Base-by-base conservation (phyloP, 2,329 filamentous ascomycete genomes). In the Apiospora malaysiana region DNA sequence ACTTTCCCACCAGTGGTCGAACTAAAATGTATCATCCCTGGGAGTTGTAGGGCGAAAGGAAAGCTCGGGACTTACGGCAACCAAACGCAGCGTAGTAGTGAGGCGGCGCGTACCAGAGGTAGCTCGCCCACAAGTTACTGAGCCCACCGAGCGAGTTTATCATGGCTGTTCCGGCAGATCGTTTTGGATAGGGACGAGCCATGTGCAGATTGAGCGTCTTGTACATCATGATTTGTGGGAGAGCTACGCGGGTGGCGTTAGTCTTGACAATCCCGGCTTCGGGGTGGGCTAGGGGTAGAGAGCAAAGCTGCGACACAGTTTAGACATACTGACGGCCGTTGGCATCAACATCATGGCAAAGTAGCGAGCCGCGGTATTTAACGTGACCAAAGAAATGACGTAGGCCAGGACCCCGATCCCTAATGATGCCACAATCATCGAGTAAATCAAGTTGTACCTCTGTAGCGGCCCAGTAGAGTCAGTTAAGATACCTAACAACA, bases 281-380 rank as follows among this genome's bases (percentile, higher is more conserved):
- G 40, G 40, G 40, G 40, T 14, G 5, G 8, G 40, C 40, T 42
- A 42, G 40, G 40, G 12, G 8, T 16, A 42, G 43, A 10, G 21
- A 21, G 18, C 18, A 7, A 3, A 16, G 25, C 16, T 9, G 21
- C 4, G 27, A 5, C 1, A 32, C 32, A 9, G n/a, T 10, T 7
- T 0, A 4, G 7, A 67, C 42, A 4, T 67, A 67, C 66, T 37
- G 16, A 47, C 43, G 10, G 37, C 42, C 8, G 72, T 71, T 4
- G 77, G 76, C 25, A 78, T 75, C 12, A 80, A 73, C 78, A 80
- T 79, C 77, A 80, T 80, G 49, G 79, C 77, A 63, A 76, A 71
- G 73, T 79, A 79, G 21, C 77, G 74, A 43, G 77, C 77, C 7
- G 69, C 77, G 7, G 74, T 76, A 46, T 76, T 76, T 23, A 77